Conservation (phyloP, 495 filamentous ascomycete genomes). For the Podospora pseudoanserina region DNA sequence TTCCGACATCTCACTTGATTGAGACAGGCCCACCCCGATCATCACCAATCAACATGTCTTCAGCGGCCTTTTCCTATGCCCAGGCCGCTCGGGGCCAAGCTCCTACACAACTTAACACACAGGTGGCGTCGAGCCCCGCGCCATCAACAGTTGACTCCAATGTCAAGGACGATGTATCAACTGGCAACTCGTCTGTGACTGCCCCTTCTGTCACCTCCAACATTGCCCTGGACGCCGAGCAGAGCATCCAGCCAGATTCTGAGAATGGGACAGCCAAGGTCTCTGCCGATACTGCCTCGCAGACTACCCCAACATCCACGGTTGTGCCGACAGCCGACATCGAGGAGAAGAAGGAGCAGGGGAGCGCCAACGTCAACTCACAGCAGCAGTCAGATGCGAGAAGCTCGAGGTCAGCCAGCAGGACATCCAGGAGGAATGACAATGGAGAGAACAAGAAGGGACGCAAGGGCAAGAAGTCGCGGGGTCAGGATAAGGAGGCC, state of each 20-base stretch:
- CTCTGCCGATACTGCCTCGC: neutral
- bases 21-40: neutral
- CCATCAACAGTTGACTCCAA: constrained; percentile 61
- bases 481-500: constrained; percentile 41
- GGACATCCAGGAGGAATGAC: constrained; percentile 40
- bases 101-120: constrained; percentile 56
- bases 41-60: constrained; percentile 27
- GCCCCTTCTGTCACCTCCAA: constrained; percentile 60
- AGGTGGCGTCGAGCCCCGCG: constrained; percentile 60
- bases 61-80: constrained; percentile 79
- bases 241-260: constrained; percentile 24
- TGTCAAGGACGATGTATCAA: constrained; percentile 56
- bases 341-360: constrained; percentile 9
- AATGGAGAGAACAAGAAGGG: constrained; percentile 40
- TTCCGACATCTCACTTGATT: neutral
- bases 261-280: constrained; percentile 21
- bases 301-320: neutral
- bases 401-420: constrained; percentile 30
- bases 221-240: constrained; percentile 42
- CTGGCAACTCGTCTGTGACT: constrained; percentile 42
- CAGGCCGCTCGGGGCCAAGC: constrained; percentile 83
- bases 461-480: constrained; percentile 48
- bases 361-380: constrained; percentile 18
- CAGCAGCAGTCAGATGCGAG: constrained; percentile 26
- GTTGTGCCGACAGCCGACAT: neutral